Percentiles rank a stretch among this genome's conserved stretches.
phyloP scores from a whole-genome alignment of 2,329 filamentous ascomycete genomes.

The Ophiostoma populinum region DNA sequence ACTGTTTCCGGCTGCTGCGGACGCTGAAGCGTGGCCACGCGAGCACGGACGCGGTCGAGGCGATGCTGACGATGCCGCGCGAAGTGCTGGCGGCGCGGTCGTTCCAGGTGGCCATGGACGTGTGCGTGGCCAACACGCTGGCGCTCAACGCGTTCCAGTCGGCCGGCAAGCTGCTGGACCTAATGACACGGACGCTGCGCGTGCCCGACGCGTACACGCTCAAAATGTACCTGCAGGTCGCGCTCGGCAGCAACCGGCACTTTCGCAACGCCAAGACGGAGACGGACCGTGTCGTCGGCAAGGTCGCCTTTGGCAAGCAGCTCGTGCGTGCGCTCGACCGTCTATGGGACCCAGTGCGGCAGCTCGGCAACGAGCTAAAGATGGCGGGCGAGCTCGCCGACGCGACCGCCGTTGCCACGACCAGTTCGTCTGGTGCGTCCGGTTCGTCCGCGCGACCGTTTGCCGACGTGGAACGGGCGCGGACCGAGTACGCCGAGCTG shows the following conservation, averaged over 20 bases:
- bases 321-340: conserved; percentile 31
- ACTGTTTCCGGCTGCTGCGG: conserved; percentile 51
- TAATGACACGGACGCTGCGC: conserved; percentile 33
- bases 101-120: conserved; percentile 56
- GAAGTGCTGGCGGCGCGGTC: conserved; percentile 29
- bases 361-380: conserved; percentile 16
- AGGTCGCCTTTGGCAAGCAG: conserved; percentile 30
- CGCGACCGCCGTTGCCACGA: neutral
- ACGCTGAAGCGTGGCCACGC: conserved; percentile 48
- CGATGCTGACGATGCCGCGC: conserved; percentile 38
- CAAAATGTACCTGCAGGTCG: conserved; percentile 37
- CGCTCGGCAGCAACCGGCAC: conserved; percentile 28
- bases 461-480: conserved; percentile 19
- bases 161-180: conserved; percentile 44
- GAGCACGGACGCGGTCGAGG: conserved; percentile 40
- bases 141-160: conserved; percentile 53
- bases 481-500: conserved; percentile 24
- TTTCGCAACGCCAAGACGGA: conserved; percentile 15
- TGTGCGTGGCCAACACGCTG: conserved; percentile 59
- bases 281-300: conserved; percentile 8
- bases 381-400: conserved; percentile 16
- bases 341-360: conserved; percentile 31
- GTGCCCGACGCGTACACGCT: conserved; percentile 34
- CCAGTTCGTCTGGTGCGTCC: conserved; percentile 5
- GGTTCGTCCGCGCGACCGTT: too few relatives aligned